Evolutionary conservation across 2,329 filamentous ascomycete species (phyloP).

Genomic region (Microdochium nivale): DNA sequence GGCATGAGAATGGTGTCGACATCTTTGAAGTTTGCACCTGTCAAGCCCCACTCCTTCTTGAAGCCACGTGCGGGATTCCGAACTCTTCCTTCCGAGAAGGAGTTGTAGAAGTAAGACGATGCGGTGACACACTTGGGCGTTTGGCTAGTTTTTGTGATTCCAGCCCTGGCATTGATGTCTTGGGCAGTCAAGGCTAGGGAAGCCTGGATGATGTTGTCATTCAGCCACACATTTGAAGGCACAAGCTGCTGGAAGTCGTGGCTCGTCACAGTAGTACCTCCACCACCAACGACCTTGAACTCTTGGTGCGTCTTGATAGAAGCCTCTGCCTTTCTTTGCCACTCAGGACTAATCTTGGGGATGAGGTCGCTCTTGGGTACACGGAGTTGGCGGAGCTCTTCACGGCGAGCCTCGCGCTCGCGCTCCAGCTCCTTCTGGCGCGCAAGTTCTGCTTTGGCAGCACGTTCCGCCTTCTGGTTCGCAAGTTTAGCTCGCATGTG

Average conservation of each 20-base stretch:
- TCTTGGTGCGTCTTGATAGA: conserved; percentile 5
- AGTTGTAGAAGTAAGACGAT: conserved; percentile 58
- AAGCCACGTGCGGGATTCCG: conserved; percentile 43
- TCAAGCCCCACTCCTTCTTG: conserved; percentile 44
- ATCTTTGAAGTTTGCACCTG: conserved; percentile 52
- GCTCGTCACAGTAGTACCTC: conserved; percentile 30
- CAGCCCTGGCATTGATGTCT: conserved; percentile 47
- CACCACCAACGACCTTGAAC: conserved; percentile 33
- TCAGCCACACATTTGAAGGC: conserved; percentile 54
- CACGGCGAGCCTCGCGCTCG: conserved; percentile 2
- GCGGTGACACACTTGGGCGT: conserved; percentile 55
- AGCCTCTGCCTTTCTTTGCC: conserved; percentile 11
- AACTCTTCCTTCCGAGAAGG: conserved; percentile 29
- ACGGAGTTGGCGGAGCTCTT: conserved; percentile 11
- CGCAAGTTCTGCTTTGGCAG: neutral
- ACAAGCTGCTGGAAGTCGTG: conserved; percentile 60
- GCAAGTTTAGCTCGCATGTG: neutral
- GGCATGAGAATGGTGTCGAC: conserved; percentile 63
- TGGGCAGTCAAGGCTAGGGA: conserved; percentile 53
- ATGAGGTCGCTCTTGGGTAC: conserved; percentile 11
- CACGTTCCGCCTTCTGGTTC: neutral
- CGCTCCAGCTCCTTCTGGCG: neutral
- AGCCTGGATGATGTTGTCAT: conserved; percentile 68
- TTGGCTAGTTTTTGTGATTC: conserved; percentile 35
- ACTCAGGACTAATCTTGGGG: conserved; percentile 8